Conservation (phyloP, 1,284 basidiomycete species). For the Melampsora americana region DNA sequence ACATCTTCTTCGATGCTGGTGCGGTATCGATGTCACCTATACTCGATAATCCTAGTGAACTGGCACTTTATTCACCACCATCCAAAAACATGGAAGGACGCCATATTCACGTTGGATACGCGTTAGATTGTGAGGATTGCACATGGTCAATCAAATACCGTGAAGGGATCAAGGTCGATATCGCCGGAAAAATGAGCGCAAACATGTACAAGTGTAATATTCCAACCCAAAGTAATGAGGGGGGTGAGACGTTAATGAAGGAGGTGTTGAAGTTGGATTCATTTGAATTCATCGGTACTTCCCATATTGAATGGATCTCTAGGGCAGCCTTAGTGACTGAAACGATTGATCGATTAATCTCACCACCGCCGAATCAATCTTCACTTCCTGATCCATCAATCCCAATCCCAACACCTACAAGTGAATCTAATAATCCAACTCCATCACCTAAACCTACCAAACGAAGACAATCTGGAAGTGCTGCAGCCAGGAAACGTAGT, state of each 20-base stretch:
- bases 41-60: constrained; percentile 16
- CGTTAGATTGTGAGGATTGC: constrained; percentile 18
- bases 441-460: background rate
- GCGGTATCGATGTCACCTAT: constrained; percentile 26
- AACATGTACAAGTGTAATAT: constrained; percentile 27
- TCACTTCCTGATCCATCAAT: constrained; percentile 3
- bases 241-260: background rate
- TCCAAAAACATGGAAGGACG: constrained; percentile 10
- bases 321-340: background rate
- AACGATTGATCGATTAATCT: constrained; percentile 6
- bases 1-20: constrained; percentile 35
- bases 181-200: constrained; percentile 26
- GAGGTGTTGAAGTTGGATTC: constrained; percentile 16
- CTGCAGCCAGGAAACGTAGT: background rate
- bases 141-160: constrained; percentile 21
- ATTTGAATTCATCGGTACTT: constrained; percentile 13
- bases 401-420: background rate
- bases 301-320: constrained; percentile 17
- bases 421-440: constrained; percentile 8
- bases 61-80: constrained; percentile 19
- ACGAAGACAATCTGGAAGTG: constrained; percentile 16
- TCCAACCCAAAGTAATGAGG: background rate
- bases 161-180: constrained; percentile 29
- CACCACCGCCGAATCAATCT: constrained; percentile 7
- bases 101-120: constrained; percentile 36